phyloP scores from a whole-genome alignment of 176 grass and related monocot genomes.

The Eremochloa ophiuroides region DNA sequence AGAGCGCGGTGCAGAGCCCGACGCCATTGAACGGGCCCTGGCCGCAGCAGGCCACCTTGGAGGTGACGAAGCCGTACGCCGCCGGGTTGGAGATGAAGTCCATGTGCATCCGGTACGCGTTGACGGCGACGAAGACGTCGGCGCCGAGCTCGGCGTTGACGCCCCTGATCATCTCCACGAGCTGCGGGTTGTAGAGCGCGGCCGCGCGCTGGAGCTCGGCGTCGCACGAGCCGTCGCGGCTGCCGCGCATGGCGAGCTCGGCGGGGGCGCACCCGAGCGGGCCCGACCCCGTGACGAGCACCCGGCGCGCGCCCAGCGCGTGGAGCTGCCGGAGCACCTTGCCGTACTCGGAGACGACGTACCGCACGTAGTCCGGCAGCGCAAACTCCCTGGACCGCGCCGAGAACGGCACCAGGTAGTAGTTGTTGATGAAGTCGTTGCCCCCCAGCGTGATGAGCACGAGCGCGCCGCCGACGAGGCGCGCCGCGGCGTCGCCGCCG shows the following conservation, averaged over 20 bases:
- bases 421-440: constrained; percentile 84
- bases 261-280: constrained; percentile 56
- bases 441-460: constrained; percentile 61
- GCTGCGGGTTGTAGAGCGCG: constrained; percentile 58
- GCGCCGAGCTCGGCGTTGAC: constrained; percentile 39
- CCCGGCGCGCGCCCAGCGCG: constrained; percentile 38
- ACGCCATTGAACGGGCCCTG: constrained; percentile 66
- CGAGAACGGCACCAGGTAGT: constrained; percentile 71
- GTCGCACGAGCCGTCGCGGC: constrained; percentile 49
- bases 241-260: constrained; percentile 47
- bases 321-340: constrained; percentile 43
- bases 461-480: constrained; percentile 40
- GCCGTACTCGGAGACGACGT: constrained; percentile 50
- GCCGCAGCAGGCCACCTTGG: constrained; percentile 67
- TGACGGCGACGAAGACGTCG: constrained; percentile 58
- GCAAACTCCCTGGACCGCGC: constrained; percentile 43
- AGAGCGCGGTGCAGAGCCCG: constrained; percentile 50
- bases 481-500: background rate
- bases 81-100: constrained; percentile 58
- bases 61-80: constrained; percentile 58
- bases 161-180: constrained; percentile 34
- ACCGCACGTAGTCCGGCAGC: constrained; percentile 58
- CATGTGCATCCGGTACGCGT: constrained; percentile 67
- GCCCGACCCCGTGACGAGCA: constrained; percentile 49
- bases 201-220: constrained; percentile 51